Base-by-base conservation (phyloP, 495 filamentous ascomycete species). In the Hypoxylon perforatum region DNA sequence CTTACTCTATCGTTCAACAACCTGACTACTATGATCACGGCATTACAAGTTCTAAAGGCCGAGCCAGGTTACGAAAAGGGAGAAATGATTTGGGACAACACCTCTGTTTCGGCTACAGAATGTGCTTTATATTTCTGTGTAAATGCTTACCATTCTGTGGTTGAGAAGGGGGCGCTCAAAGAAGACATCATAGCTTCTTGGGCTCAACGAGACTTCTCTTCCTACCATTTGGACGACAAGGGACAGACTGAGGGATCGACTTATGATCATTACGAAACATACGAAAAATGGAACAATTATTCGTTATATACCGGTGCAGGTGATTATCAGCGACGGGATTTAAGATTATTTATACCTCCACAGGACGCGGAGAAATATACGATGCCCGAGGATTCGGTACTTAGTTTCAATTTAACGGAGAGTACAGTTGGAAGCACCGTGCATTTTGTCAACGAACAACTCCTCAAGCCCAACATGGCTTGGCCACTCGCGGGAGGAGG, bases 91-190 rank as follows among this genome's bases (percentile, higher is more conserved):
- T 70, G 61, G 61, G 57, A 65, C 2, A 46, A 65, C 14, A 61
- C 67, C 7, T 25, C 50, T 6, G 48, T 70, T 38, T 30, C 50
- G 8, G 67, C 67, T 9, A 61, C 56, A n/a, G 67, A 70, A 19
- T 70, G 67, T 35, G 61, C 67, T 17, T 42, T 70, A 7, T 61
- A 62, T 47, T 70, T 61, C 41, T 70, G 67, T 38, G 28, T 21
- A 10, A 56, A 70, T 18, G 67, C 57, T 4, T 61, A 61, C 42
- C 44, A 62, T 12, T 65, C 67, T 9, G 18, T 5, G 1, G 57
- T 66, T 9, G 23, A 50, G 30, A 58, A 49, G 9, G 67, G 67
- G 9, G n/a, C 36, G 8, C 25, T 70, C 10, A 19, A 15, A 15
- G 67, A 70, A 33, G 39, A 18, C 0, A 59, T 65, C 15, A 19